A percentile compares a stretch with the other conserved stretches of the same genome.
These are phyloP conservation scores for Erigeron philadelphicus DNA, from an alignment of 140 eudicot species.

Conservation along the genomic window DNA sequence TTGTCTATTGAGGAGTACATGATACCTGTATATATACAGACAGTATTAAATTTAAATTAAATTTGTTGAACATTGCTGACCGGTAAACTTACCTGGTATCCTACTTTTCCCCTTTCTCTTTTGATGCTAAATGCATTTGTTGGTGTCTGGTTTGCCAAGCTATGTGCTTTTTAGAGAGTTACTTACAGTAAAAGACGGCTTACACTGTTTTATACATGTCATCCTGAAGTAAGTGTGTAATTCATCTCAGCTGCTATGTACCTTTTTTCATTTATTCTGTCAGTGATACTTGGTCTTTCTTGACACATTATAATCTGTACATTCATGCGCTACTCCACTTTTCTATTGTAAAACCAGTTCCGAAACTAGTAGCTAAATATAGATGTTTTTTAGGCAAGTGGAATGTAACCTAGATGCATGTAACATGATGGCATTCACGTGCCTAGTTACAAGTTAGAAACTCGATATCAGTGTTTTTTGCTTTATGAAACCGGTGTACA, in stretches of 20 bases:
- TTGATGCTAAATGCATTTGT: background rate
- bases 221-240: background rate
- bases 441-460: background rate
- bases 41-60: background rate
- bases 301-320: background rate
- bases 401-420: background rate
- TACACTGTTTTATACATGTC: background rate
- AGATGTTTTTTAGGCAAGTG: background rate
- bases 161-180: background rate
- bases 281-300: conserved; percentile 5
- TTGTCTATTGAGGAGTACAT: conserved; percentile 7
- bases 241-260: background rate
- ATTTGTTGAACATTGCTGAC: background rate
- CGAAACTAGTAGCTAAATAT: background rate
- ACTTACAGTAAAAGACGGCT: background rate
- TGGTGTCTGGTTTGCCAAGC: background rate
- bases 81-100: background rate
- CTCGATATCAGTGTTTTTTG: conserved; percentile 16
- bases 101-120: background rate
- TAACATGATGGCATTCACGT: background rate
- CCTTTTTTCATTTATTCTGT: background rate
- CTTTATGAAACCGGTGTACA: conserved; percentile 1
- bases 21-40: conserved; percentile 6
- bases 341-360: background rate
- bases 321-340: background rate